These are phyloP conservation scores for Podospora sp. DNA, from an alignment of 495 filamentous ascomycete genomes.

Conservation along the genomic window DNA sequence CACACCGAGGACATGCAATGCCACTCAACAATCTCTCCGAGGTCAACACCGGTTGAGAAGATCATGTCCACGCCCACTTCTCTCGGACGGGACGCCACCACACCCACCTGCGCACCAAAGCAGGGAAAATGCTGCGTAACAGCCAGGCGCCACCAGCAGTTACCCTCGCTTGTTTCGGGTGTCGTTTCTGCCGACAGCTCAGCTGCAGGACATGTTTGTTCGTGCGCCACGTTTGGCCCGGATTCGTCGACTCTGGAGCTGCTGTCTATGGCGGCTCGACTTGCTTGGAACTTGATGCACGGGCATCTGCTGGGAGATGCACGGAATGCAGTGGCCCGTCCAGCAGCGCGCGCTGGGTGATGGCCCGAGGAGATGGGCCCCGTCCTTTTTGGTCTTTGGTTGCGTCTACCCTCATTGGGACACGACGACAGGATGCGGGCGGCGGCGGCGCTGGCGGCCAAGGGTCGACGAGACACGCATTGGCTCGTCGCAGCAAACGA, in stretches of 20 bases:
- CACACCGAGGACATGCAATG: constrained; percentile 22
- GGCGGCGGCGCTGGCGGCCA: background rate
- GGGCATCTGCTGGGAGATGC: background rate
- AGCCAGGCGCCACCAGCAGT: background rate
- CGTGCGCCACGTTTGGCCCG: background rate
- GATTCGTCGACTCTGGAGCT: background rate
- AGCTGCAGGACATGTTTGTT: background rate
- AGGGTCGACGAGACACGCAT: background rate
- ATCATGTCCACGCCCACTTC: background rate
- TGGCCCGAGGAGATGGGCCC: background rate
- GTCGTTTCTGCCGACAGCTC: background rate
- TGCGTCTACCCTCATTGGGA: background rate
- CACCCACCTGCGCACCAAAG: background rate
- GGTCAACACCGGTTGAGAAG: background rate
- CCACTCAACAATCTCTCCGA: constrained; percentile 9
- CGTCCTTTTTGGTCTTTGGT: background rate
- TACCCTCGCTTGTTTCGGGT: background rate
- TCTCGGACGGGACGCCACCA: background rate
- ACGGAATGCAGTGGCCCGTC: background rate
- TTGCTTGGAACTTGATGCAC: background rate
- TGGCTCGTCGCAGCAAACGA: background rate
- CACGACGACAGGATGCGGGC: background rate
- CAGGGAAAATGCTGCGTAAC: background rate
- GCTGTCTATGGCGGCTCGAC: background rate
- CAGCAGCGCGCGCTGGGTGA: background rate